A percentile compares a stretch with the other conserved stretches of the same genome.
phyloP scores from a whole-genome alignment of 306 rosid genomes.

The Sindora glabra region DNA sequence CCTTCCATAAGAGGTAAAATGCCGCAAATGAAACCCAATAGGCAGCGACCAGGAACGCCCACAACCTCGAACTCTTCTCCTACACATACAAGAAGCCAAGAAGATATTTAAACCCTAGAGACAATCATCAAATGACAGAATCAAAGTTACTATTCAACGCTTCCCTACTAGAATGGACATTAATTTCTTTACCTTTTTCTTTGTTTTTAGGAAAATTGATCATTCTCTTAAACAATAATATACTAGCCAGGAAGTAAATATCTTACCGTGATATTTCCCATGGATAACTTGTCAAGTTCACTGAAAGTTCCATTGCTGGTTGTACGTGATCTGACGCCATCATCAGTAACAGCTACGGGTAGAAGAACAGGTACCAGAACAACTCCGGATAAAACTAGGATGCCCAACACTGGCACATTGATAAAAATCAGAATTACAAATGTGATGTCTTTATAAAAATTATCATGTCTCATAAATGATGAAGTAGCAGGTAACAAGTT shows the following conservation, averaged over 20 bases:
- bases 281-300: conserved; percentile 66
- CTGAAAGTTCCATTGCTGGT: conserved; percentile 50
- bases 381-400: conserved; percentile 57
- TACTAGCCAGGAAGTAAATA: neutral
- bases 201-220: neutral
- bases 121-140: no score
- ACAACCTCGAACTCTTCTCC: conserved; percentile 54
- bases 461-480: no score
- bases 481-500: no score
- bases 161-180: no score
- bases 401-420: conserved; percentile 54
- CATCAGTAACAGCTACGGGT: conserved; percentile 63
- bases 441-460: no score
- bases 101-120: neutral
- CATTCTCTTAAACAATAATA: neutral
- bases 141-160: no score
- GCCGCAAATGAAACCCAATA: conserved; percentile 81
- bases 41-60: conserved; percentile 66
- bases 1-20: conserved; percentile 68
- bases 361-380: conserved; percentile 78
- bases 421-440: no score
- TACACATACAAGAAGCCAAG: conserved; percentile 25
- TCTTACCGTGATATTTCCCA: conserved; percentile 58
- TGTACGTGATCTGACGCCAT: conserved; percentile 1
- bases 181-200: no score